Evolutionary conservation across 352 stramenopile species (phyloP).

Genomic region (Globisporangium takayamanum): DNA sequence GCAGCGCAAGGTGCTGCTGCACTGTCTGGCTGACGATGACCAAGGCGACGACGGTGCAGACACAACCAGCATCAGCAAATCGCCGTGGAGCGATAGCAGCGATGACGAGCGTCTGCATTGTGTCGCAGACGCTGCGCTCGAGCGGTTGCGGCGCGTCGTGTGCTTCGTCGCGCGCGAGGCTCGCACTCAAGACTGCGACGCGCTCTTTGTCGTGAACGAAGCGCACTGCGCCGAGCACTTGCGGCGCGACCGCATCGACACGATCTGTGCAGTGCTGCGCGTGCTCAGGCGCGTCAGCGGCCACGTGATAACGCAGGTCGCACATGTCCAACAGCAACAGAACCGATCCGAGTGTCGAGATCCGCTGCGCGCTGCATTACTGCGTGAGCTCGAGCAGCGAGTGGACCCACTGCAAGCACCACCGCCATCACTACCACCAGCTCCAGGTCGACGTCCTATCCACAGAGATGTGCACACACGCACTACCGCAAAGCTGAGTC

Average conservation of each 20-base stretch:
- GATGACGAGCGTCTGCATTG: background rate
- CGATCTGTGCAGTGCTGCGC: slow-evolving; percentile 40
- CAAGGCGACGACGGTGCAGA: background rate
- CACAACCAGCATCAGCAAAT: background rate
- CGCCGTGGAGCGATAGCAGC: background rate
- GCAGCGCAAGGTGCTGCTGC: background rate
- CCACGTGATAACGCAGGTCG: background rate
- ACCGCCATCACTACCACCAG: background rate
- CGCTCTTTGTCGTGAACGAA: slow-evolving; percentile 46
- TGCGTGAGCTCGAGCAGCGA: background rate
- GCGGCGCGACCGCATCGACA: slow-evolving; percentile 22
- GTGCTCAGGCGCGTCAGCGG: slow-evolving; percentile 33
- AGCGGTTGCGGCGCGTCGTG: slow-evolving; percentile 28
- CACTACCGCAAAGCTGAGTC: too few relatives aligned
- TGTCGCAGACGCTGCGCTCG: background rate
- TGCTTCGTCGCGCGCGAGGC: slow-evolving; percentile 34
- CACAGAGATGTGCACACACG: too few relatives aligned
- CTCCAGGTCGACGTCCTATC: background rate
- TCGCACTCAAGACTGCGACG: slow-evolving; percentile 31
- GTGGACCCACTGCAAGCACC: background rate
- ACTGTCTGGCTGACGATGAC: background rate
- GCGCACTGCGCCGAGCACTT: slow-evolving; percentile 29
- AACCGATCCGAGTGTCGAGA: background rate
- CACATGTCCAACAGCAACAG: background rate
- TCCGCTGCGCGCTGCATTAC: background rate